Base-by-base conservation (phyloP, 2,329 filamentous ascomycete species). In the Diaporthe aspalathi region DNA sequence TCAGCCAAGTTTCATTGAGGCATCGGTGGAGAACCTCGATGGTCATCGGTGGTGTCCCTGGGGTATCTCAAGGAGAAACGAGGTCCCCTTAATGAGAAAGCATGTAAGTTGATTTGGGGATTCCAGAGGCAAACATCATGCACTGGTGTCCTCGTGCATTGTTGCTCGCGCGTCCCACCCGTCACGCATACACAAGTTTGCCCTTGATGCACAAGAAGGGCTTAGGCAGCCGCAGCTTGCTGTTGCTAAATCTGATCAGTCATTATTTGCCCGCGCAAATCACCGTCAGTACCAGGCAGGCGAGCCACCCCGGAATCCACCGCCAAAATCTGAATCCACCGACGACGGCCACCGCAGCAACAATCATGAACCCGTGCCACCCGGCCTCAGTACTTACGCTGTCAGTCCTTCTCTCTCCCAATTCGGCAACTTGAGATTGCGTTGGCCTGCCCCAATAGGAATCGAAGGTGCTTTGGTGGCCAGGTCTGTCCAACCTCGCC, bases 171-270 rank as follows among this genome's bases (percentile, higher is more conserved):
- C 52, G 49, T 71, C 54, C 63, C 53, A 66, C 52, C 40, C 35
- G 63, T 50, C 24, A 56, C 66, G 43, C 50, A 27, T 63, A 27
- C 70, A 71, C 45, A 66, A 71, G 68, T 73, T 73, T 73, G 69
- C 69, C 70, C 50, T 49, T 67, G 57, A 53, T 45, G 40, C 47
- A 45, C 32, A 9, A 54, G 35, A 54, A 71, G 43, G 66, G 60
- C 49, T 29, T 38, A 50, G 40, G 57, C 53, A 67, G 57, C 68
- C 50, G 57, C 54, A 45, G 45, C 38, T 50, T 62, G 66, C 53
- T 32, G 52, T 54, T 62, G 32, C 24, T 35, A 43, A 47, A 40
- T 66, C 32, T 67, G 43, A 47, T 62, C 29, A 52, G 38, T 62
- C 56, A 49, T 45, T 50, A 35, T 62, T 57, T 53, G 40, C 27